Percentiles rank a stretch among this genome's conserved stretches.
phyloP scores from a whole-genome alignment of 1,284 basidiomycete genomes.

The Moesziomyces globuligerus region DNA sequence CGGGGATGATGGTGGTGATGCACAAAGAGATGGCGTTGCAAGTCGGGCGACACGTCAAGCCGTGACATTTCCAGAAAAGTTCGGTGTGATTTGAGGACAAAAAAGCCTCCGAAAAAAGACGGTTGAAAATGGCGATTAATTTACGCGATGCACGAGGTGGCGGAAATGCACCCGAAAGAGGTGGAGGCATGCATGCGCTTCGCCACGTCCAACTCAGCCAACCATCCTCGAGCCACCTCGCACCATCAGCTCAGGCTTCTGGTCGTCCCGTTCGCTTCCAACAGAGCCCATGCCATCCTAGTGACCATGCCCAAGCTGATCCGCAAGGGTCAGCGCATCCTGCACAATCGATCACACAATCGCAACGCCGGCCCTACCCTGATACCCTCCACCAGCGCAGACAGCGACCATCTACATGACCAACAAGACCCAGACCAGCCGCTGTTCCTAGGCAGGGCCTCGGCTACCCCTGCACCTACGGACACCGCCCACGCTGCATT shows the following conservation, averaged over 20 bases:
- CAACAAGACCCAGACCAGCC: conserved; percentile 4
- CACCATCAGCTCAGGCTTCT: conserved; percentile 1
- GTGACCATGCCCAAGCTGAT: conserved; percentile 42
- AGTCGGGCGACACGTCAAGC: no score
- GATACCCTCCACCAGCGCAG: neutral
- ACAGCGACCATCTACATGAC: neutral
- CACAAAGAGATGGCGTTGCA: conserved; percentile 1
- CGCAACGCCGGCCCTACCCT: neutral
- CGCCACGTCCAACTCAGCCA: conserved; percentile 14
- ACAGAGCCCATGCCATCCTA: neutral
- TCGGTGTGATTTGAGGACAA: conserved; percentile 1
- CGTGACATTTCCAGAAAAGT: neutral
- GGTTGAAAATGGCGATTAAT: conserved; percentile 3
- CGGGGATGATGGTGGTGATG: neutral
- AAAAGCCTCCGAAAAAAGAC: conserved; percentile 4
- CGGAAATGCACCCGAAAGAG: no score
- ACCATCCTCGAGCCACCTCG: neutral
- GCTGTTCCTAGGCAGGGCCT: conserved; percentile 28
- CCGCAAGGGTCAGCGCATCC: conserved; percentile 45
- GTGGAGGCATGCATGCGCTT: conserved; percentile 19
- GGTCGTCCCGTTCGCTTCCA: no score
- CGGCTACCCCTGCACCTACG: conserved; percentile 19
- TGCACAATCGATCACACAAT: conserved; percentile 28
- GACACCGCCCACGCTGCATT: neutral
- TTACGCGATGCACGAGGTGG: no score